These are phyloP conservation scores for Penicillium crystallinum DNA, from an alignment of 495 filamentous ascomycete genomes.

Conservation along the genomic window DNA sequence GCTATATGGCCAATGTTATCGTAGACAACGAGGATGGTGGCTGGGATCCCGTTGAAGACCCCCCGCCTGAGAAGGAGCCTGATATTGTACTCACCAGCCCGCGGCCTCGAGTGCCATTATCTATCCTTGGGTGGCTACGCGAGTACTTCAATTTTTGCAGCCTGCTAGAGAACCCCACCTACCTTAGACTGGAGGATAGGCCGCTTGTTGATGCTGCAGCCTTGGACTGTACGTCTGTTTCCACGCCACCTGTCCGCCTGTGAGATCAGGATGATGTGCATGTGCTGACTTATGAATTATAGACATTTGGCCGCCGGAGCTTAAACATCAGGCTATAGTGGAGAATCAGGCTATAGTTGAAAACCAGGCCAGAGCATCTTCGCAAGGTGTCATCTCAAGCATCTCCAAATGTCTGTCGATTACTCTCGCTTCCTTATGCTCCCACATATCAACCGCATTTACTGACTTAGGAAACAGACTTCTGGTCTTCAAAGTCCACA, in stretches of 20 bases:
- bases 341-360: background rate
- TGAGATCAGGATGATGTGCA: conserved; percentile 3
- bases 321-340: too few relatives aligned
- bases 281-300: conserved; percentile 10
- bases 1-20: conserved; percentile 14
- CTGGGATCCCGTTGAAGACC: conserved; percentile 17
- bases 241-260: background rate
- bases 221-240: conserved; percentile 12
- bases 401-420: too few relatives aligned
- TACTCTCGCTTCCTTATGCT: too few relatives aligned
- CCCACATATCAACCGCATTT: too few relatives aligned
- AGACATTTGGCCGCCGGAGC: conserved; percentile 13
- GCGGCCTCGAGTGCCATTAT: conserved; percentile 11
- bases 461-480: too few relatives aligned
- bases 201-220: conserved; percentile 11
- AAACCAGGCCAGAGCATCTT: conserved; percentile 2
- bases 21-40: background rate
- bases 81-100: conserved; percentile 7
- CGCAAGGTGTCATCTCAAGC: too few relatives aligned
- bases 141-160: background rate
- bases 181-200: conserved; percentile 7
- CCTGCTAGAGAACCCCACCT: background rate
- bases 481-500: too few relatives aligned
- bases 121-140: conserved; percentile 5
- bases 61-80: conserved; percentile 1